A percentile compares a stretch with the other conserved stretches of the same genome.
Conservation (phyloP, 148 eudicot genomes). For the Chenopodium formosanum region DNA sequence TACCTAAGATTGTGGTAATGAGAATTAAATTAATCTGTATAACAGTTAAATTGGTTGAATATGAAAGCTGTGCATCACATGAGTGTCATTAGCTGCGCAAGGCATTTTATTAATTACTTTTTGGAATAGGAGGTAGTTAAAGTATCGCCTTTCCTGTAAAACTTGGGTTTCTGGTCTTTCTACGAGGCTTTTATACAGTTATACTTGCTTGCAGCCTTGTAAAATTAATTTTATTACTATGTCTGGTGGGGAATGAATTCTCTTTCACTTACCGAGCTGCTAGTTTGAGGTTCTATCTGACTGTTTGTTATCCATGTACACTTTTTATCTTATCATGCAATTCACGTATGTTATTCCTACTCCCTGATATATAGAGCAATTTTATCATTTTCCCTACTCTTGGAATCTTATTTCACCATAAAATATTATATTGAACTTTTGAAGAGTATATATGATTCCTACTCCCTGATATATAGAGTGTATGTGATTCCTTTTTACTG, state of each 20-base stretch:
- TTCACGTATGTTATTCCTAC: neutral
- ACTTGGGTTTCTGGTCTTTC: neutral
- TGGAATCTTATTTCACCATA: neutral
- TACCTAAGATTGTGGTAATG: neutral
- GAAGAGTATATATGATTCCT: neutral
- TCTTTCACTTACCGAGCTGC: neutral
- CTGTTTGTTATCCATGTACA: neutral
- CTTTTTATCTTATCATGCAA: neutral
- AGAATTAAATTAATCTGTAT: constrained; percentile 5
- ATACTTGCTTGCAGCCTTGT: neutral
- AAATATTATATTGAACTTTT: neutral
- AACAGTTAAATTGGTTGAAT: neutral
- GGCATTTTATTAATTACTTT: neutral
- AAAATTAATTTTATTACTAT: neutral
- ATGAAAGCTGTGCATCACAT: constrained; percentile 3
- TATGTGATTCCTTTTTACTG: no score
- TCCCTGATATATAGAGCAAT: neutral
- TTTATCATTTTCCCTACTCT: neutral
- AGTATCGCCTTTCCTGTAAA: neutral
- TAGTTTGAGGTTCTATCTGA: neutral
- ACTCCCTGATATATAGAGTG: no score
- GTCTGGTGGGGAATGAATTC: neutral
- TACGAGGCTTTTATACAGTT: neutral
- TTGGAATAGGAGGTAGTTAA: neutral
- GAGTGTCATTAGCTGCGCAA: neutral